Conservation (phyloP, 2,329 filamentous ascomycete genomes). For the Pyricularia sp. region DNA sequence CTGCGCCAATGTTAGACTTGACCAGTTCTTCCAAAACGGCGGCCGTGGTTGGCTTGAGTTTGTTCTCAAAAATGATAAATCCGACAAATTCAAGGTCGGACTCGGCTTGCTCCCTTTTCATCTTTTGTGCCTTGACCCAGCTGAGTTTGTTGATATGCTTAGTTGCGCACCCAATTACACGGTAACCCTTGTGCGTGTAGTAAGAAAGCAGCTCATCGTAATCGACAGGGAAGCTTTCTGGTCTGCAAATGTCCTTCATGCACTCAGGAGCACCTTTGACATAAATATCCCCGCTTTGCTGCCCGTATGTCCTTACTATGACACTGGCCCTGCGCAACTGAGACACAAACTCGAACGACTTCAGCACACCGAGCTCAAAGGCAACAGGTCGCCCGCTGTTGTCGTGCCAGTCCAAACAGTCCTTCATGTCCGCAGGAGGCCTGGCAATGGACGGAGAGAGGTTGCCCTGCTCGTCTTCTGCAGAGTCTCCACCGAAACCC, state of each 20-base stretch:
- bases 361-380: conserved; percentile 80
- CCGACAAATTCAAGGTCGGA: conserved; percentile 75
- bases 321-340: conserved; percentile 87
- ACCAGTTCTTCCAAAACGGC: conserved; percentile 70
- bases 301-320: conserved; percentile 76
- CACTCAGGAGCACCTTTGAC: conserved; percentile 96
- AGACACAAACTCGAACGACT: conserved; percentile 88
- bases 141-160: conserved; percentile 78
- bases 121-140: conserved; percentile 91
- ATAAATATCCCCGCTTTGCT: conserved; percentile 73
- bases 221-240: conserved; percentile 72
- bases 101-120: conserved; percentile 78
- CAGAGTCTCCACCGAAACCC: conserved; percentile 43
- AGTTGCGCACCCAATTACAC: conserved; percentile 89
- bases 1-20: conserved; percentile 69
- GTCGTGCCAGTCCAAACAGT: conserved; percentile 9
- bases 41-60: conserved; percentile 78
- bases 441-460: conserved; percentile 81
- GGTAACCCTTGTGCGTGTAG: conserved; percentile 92
- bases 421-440: conserved; percentile 43
- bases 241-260: conserved; percentile 82
- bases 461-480: conserved; percentile 26
- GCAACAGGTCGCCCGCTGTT: conserved; percentile 26
- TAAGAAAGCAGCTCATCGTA: conserved; percentile 81
- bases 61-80: conserved; percentile 98